Percentiles rank a stretch among this genome's conserved stretches.
phyloP scores from a whole-genome alignment of 345 rosid species.

The Mallotus nudiflorus region DNA sequence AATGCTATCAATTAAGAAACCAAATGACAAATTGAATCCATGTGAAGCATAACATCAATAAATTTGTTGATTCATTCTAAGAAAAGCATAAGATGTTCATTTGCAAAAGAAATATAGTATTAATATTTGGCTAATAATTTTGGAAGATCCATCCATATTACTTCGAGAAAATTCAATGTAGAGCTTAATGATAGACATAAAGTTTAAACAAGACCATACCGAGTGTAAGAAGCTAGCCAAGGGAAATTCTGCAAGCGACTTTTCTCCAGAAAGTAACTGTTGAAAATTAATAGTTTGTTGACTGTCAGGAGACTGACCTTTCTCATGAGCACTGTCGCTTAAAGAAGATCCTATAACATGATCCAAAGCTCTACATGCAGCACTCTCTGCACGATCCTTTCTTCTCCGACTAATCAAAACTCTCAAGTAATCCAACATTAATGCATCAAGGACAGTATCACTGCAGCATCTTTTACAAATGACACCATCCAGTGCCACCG shows the following conservation, averaged over 20 bases:
- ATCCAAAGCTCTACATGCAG: constrained; percentile 61
- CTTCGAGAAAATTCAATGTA: constrained; percentile 1
- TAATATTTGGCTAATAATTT: constrained; percentile 2
- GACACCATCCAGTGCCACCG: constrained; percentile 51
- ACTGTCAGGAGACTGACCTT: constrained; percentile 38
- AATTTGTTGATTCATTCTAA: background rate
- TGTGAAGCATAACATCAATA: background rate
- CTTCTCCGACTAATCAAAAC: constrained; percentile 79
- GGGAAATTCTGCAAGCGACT: constrained; percentile 95
- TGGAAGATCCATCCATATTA: constrained; percentile 8
- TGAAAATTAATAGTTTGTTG: constrained; percentile 34
- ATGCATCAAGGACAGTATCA: constrained; percentile 66
- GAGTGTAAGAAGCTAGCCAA: constrained; percentile 75
- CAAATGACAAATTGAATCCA: background rate
- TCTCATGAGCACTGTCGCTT: constrained; percentile 40
- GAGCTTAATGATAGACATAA: background rate
- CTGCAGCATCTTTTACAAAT: constrained; percentile 80
- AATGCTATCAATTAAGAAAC: background rate
- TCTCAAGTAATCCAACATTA: constrained; percentile 78
- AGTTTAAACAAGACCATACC: constrained; percentile 42
- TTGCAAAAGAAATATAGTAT: background rate
- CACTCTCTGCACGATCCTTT: constrained; percentile 64
- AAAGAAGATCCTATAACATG: constrained; percentile 57
- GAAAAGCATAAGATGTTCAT: background rate
- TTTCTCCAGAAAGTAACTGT: constrained; percentile 60